Conservation (phyloP, 306 rosid species). For the Malus fusca region DNA sequence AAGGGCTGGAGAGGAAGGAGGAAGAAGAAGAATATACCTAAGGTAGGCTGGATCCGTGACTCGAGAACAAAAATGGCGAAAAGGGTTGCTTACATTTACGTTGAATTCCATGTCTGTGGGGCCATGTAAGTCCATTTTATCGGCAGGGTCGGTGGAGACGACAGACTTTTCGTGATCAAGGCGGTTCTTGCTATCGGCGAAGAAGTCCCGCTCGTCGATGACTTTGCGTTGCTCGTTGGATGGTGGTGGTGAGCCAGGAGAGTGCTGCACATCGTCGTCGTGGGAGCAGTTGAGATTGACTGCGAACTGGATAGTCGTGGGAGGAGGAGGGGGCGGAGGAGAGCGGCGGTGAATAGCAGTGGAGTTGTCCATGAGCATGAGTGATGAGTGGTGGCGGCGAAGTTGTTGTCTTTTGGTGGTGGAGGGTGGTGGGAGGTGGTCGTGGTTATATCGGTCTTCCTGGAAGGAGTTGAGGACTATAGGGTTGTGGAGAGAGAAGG, state of each 20-base stretch:
- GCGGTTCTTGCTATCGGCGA: constrained; percentile 22
- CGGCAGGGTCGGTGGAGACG: neutral
- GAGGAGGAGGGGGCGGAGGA: constrained; percentile 22
- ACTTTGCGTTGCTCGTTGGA: constrained; percentile 17
- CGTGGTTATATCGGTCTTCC: constrained; percentile 18
- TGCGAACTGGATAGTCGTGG: constrained; percentile 36
- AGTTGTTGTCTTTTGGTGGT: neutral
- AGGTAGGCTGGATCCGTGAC: neutral
- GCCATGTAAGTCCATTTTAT: constrained; percentile 8
- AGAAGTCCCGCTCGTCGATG: constrained; percentile 69
- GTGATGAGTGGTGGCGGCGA: neutral
- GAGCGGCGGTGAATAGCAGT: constrained; percentile 6
- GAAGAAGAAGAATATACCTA: neutral
- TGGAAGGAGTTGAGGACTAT: constrained; percentile 61
- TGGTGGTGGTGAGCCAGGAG: constrained; percentile 14
- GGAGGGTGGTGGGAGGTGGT: neutral
- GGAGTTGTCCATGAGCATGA: neutral
- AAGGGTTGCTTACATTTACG: constrained; percentile 43
- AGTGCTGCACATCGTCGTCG: neutral
- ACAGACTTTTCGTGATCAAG: constrained; percentile 6
- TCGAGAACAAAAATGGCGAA: neutral
- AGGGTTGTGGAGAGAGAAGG: constrained; percentile 44
- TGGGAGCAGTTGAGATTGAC: constrained; percentile 43
- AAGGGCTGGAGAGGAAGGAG: neutral
- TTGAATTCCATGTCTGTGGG: constrained; percentile 27